Evolutionary conservation across 768 basidiomycete genomes (phyloP).

Genomic region (Gautieria morchelliformis): DNA sequence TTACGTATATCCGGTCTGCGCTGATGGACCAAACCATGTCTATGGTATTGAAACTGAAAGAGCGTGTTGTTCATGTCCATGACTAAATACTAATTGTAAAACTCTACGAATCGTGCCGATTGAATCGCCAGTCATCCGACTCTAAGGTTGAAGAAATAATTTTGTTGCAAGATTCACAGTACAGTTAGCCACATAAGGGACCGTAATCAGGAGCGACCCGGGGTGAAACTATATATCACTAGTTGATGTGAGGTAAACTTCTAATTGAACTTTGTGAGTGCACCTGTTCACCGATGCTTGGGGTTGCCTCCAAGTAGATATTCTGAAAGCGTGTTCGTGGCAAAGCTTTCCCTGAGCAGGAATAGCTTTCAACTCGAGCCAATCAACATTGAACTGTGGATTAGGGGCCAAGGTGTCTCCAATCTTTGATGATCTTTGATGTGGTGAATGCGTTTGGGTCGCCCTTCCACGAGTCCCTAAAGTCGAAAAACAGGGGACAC

Average conservation of each 20-base stretch:
- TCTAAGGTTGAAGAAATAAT: not conserved
- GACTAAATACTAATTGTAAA: too few relatives aligned
- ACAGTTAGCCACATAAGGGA: conserved; percentile 45
- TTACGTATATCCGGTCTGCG: too few relatives aligned
- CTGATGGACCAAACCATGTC: too few relatives aligned
- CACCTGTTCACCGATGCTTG: conserved; percentile 33
- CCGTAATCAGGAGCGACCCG: conserved; percentile 32
- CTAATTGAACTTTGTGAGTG: not conserved
- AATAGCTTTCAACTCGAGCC: conserved; percentile 40
- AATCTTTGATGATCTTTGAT: conserved; percentile 33
- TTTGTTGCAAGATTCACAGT: conserved; percentile 26
- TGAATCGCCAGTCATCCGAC: too few relatives aligned
- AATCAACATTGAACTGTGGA: conserved; percentile 38
- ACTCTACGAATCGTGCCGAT: too few relatives aligned
- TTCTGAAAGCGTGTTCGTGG: conserved; percentile 38
- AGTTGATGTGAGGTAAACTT: not conserved
- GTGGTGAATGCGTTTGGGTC: conserved; percentile 38
- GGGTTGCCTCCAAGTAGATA: conserved; percentile 46
- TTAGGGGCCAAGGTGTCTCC: conserved; percentile 30
- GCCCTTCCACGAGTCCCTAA: conserved; percentile 32
- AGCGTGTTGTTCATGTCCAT: not conserved
- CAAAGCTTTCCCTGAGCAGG: conserved; percentile 30
- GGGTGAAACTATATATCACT: conserved; percentile 17
- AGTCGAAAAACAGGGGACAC: conserved; percentile 44
- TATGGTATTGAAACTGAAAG: too few relatives aligned